Conservation (phyloP, 2,329 filamentous ascomycete genomes). For the Trichoderma simmonsii region DNA sequence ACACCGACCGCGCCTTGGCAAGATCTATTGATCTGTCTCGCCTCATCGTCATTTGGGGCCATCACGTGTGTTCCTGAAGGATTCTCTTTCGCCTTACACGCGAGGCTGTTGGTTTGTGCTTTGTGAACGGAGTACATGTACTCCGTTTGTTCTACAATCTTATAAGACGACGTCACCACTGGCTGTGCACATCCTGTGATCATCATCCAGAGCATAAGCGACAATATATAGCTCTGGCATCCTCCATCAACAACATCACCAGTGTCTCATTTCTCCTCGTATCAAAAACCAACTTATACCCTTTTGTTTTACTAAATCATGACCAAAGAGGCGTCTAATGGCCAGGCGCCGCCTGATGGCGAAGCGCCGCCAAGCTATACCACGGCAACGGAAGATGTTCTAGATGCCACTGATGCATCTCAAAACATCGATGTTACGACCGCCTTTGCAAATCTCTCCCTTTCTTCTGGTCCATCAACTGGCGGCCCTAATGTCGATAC, state of each 20-base stretch:
- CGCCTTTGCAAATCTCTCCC: constrained; percentile 7
- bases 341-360: neutral
- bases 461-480: neutral
- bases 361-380: constrained; percentile 1
- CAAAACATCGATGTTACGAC: constrained; percentile 5
- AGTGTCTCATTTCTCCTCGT: neutral
- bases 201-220: neutral
- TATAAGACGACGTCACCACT: neutral
- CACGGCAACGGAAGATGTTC: neutral
- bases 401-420: neutral
- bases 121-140: neutral
- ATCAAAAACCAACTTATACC: neutral
- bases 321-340: neutral
- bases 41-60: neutral
- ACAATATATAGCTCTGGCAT: neutral
- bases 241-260: neutral
- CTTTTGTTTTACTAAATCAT: neutral
- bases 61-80: neutral
- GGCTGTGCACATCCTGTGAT: neutral
- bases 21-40: neutral
- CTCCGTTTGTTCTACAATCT: neutral
- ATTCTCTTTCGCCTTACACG: neutral
- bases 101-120: neutral
- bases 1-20: neutral
- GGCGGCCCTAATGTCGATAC: constrained; percentile 38